Conservation (phyloP, 768 basidiomycete genomes). For the Coprinopsis strossmayeri region DNA sequence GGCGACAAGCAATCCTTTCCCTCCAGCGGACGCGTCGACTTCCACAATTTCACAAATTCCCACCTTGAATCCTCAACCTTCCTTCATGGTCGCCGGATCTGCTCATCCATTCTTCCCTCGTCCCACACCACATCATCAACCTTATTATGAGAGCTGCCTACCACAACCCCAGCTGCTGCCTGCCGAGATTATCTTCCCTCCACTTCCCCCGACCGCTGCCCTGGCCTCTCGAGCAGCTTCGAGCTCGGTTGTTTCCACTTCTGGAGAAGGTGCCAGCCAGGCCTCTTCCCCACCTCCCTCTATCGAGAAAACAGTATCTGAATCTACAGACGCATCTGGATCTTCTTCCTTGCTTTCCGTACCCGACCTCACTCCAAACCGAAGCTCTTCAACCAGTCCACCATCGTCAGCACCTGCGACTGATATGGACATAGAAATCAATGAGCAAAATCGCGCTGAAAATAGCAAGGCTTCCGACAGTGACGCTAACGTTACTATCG, state of each 20-base stretch:
- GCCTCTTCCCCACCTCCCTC: constrained; percentile 6
- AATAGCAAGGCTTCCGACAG: constrained; percentile 10
- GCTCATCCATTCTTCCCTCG: constrained; percentile 44
- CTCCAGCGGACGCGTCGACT: neutral
- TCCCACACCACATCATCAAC: constrained; percentile 61
- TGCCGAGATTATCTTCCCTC: constrained; percentile 69
- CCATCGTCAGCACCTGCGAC: constrained; percentile 28
- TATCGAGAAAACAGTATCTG: constrained; percentile 7
- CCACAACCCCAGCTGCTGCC: constrained; percentile 35
- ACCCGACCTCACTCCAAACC: constrained; percentile 59
- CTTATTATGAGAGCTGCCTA: constrained; percentile 61
- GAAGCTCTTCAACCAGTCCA: constrained; percentile 61
- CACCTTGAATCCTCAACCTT: constrained; percentile 17
- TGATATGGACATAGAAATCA: constrained; percentile 27
- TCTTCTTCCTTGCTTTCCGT: constrained; percentile 37
- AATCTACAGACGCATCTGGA: constrained; percentile 18
- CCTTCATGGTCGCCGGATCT: constrained; percentile 21
- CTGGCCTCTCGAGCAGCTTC: constrained; percentile 24
- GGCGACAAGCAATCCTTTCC: neutral
- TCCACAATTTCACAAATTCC: constrained; percentile 4
- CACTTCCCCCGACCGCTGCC: constrained; percentile 44
- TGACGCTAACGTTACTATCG: constrained; percentile 1
- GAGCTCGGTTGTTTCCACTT: constrained; percentile 16
- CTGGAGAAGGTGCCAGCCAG: neutral
- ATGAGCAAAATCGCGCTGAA: constrained; percentile 13